Evolutionary conservation across 495 filamentous ascomycete genomes (phyloP).

Genomic region (Penicillium cosmopolitanum): DNA sequence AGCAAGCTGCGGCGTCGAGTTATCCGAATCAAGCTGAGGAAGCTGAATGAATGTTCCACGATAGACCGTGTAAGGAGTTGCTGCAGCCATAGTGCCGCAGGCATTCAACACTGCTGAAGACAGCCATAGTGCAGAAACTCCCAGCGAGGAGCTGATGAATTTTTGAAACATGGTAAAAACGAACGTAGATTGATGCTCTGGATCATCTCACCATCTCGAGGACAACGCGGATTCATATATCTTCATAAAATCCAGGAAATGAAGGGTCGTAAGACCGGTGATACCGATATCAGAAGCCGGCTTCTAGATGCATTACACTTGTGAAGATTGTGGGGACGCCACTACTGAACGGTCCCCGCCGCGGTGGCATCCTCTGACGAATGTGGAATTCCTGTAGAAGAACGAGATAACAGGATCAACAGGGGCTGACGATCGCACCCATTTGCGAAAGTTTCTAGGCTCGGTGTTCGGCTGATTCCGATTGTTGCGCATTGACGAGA

Average conservation of each 20-base stretch:
- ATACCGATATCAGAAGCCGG: constrained; percentile 5
- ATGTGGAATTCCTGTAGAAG: constrained; percentile 1
- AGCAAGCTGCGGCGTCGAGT: constrained; percentile 29
- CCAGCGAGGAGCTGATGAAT: constrained; percentile 7
- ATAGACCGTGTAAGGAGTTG: constrained; percentile 39
- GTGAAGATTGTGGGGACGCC: constrained; percentile 11
- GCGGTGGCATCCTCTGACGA: constrained; percentile 9
- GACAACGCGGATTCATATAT: constrained; percentile 21
- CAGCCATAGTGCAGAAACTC: constrained; percentile 11
- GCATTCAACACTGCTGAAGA: constrained; percentile 13
- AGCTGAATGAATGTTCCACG: constrained; percentile 53
- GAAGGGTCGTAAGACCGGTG: constrained; percentile 4
- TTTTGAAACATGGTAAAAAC: constrained; percentile 19
- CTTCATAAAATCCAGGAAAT: background rate
- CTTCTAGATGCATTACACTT: background rate
- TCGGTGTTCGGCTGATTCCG: constrained; percentile 30
- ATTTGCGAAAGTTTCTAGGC: constrained; percentile 6
- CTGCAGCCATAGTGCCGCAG: constrained; percentile 19
- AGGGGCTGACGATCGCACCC: constrained; percentile 6
- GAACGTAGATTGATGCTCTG: constrained; percentile 10
- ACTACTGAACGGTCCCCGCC: constrained; percentile 13
- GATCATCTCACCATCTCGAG: constrained; percentile 6
- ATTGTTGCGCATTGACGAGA: constrained; percentile 9
- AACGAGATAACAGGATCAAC: constrained; percentile 12
- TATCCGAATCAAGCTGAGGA: constrained; percentile 28